Evolutionary conservation across 2,329 filamentous ascomycete species (phyloP), one percentile per base, ranked within the genome.

Genomic region (Penicillium aurantiogriseum): DNA sequence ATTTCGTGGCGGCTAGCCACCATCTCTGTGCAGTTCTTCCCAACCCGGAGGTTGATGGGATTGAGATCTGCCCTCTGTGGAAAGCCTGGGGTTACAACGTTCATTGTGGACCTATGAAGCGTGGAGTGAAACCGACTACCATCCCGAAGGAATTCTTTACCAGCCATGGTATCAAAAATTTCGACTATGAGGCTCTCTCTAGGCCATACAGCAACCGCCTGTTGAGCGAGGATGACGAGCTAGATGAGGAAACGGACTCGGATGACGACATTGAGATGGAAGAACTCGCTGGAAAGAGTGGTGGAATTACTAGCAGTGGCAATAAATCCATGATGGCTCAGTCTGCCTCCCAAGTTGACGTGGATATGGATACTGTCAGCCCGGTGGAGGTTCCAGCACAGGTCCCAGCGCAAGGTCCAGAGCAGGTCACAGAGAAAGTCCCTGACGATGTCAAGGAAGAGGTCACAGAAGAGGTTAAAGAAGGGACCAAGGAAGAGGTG

Each of bases 21-120:
- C 46, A 56, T 19, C 29, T 44, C n/a, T 56, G 47, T 11, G 53
- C 46, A 0, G 31, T 56, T 19, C 15, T 54, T 11, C 51, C 51
- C 8, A 31, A n/a, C 5, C 51, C 40, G 3, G 25, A 11, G 4
- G 4, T 7, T 8, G 11, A 42, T 11, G 44, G 39, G 3, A 39
- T 42, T 25, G 36, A 43, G 21, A 27, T 33, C 17, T 25, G 29
- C 21, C 15, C 15, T 17, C 15, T 51, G 29, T 51, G 39, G 39
- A 19, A 2, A 5, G 19, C 19, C 6, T 31, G 15, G 19, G 48
- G 48, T 4, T 51, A 51, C 19, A 51, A 51, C 1, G 48, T n/a
- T n/a, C 8, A 10, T 13, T 51, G 48, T n/a, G 48, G 48, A 23
- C 48, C 48, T 4, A 6, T 19, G 19, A 17, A 11, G 13, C 4